Conservation (phyloP, 352 stramenopile genomes). For the Globisporangium perplexum region DNA sequence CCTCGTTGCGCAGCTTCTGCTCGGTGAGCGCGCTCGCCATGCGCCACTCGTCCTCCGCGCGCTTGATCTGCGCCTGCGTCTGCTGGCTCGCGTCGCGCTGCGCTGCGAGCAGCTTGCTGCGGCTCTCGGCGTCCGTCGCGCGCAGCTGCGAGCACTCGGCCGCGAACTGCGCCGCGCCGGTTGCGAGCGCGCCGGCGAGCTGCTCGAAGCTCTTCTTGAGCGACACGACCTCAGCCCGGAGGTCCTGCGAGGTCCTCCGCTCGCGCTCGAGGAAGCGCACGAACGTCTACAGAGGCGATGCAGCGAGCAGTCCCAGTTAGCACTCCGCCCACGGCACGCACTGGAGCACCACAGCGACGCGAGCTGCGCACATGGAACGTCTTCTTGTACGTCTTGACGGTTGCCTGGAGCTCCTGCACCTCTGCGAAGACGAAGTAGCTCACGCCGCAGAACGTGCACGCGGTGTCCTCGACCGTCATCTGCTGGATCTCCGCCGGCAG, state of each 20-base stretch:
- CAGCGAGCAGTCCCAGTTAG: too few species aligned
- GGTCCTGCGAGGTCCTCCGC: slow-evolving; percentile 28
- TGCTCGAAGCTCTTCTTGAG: slow-evolving; percentile 36
- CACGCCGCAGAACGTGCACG: slow-evolving; percentile 80
- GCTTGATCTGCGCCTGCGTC: slow-evolving; percentile 21
- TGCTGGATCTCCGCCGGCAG: slow-evolving; percentile 65
- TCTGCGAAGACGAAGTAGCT: slow-evolving; percentile 86
- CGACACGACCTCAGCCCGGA: slow-evolving; percentile 29
- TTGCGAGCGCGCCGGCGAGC: slow-evolving; percentile 10
- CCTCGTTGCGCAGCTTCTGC: slow-evolving; percentile 62
- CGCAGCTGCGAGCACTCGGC: slow-evolving; percentile 19
- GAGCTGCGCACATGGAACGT: slow-evolving; percentile 42
- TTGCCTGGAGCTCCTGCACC: slow-evolving; percentile 68
- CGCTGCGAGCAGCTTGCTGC: slow-evolving; percentile 13
- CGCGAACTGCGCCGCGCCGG: slow-evolving; percentile 16
- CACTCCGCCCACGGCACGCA: background rate
- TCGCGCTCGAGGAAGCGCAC: slow-evolving; percentile 65
- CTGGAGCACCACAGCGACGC: background rate
- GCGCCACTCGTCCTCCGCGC: slow-evolving; percentile 33
- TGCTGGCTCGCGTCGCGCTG: slow-evolving; percentile 15
- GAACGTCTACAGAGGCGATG: too few species aligned
- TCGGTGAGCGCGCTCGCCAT: slow-evolving; percentile 35
- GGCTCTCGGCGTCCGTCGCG: slow-evolving; percentile 4
- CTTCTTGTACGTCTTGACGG: slow-evolving; percentile 64
- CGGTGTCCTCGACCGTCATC: slow-evolving; percentile 61